Percentiles rank a stretch among this genome's conserved stretches.
These are phyloP conservation scores for Wickerhamomyces rabaulensis DNA, from an alignment of 805 yeast genomes.

Conservation along the genomic window DNA sequence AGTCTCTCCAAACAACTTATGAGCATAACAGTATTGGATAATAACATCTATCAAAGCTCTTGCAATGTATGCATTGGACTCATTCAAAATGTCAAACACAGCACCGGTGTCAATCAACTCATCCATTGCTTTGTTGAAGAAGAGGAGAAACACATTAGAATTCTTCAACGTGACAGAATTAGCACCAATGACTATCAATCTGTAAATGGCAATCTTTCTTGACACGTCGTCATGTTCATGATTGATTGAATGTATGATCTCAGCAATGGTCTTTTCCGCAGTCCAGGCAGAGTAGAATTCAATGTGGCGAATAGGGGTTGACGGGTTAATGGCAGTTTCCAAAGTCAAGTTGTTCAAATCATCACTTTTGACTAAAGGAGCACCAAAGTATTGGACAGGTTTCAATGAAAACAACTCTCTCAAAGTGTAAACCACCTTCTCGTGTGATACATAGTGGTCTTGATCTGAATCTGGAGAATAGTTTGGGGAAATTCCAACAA, in stretches of 20 bases:
- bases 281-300: constrained; percentile 22
- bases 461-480: not conserved
- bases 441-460: not conserved
- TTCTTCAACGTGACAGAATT: constrained; percentile 27
- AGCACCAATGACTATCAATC: constrained; percentile 30
- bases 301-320: constrained; percentile 7
- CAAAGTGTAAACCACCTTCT: constrained; percentile 10
- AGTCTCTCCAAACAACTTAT: constrained; percentile 31
- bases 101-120: constrained; percentile 34
- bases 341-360: not conserved
- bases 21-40: constrained; percentile 39
- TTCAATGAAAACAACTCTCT: constrained; percentile 13
- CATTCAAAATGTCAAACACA: constrained; percentile 27
- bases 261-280: constrained; percentile 22
- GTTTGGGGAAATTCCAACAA: constrained; percentile 9
- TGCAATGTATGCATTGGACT: constrained; percentile 19
- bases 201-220: constrained; percentile 24
- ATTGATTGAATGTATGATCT: constrained; percentile 13
- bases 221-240: constrained; percentile 20
- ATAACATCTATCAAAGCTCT: constrained; percentile 35
- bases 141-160: constrained; percentile 31
- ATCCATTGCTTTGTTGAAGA: constrained; percentile 36
- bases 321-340: constrained; percentile 6
- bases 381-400: constrained; percentile 15
- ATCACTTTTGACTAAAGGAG: constrained; percentile 8